Conservation (phyloP, 176 grass and related monocot species). For the Chrysopogon serrulatus region DNA sequence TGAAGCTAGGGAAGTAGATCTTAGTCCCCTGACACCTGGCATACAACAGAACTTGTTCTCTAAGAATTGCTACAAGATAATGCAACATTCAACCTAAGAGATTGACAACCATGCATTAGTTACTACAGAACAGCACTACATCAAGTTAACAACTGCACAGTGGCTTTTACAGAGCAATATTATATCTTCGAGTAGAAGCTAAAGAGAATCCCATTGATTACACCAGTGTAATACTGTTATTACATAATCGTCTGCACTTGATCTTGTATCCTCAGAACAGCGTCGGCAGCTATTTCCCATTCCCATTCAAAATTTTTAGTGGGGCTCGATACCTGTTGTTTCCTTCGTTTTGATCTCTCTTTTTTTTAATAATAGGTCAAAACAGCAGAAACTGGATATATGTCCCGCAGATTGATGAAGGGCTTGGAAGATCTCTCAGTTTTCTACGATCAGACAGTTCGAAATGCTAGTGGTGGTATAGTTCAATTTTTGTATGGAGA, state of each 20-base stretch:
- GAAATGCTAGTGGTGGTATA: conserved; percentile 84
- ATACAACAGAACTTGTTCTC: conserved; percentile 8
- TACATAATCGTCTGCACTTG: neutral
- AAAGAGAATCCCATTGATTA: neutral
- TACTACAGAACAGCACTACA: neutral
- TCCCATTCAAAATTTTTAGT: conserved; percentile 9
- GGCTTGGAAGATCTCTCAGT: conserved; percentile 92
- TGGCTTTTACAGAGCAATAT: neutral
- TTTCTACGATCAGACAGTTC: conserved; percentile 94
- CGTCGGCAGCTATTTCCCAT: neutral
- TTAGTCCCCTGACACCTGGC: neutral
- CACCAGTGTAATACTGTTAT: neutral
- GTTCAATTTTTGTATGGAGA: conserved; percentile 96
- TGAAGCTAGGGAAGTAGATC: neutral
- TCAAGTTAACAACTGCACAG: neutral
- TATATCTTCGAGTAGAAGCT: conserved; percentile 1
- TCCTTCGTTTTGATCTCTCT: conserved; percentile 15
- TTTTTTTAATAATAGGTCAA: conserved; percentile 66
- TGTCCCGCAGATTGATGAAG: conserved; percentile 97
- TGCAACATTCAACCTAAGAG: neutral
- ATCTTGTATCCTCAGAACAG: neutral
- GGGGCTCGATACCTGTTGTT: conserved; percentile 7
- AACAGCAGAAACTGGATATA: conserved; percentile 99
- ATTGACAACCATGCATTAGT: neutral
- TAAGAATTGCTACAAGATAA: neutral